Conservation (phyloP, 352 stramenopile genomes). For the Phytophthora ramorum region DNA sequence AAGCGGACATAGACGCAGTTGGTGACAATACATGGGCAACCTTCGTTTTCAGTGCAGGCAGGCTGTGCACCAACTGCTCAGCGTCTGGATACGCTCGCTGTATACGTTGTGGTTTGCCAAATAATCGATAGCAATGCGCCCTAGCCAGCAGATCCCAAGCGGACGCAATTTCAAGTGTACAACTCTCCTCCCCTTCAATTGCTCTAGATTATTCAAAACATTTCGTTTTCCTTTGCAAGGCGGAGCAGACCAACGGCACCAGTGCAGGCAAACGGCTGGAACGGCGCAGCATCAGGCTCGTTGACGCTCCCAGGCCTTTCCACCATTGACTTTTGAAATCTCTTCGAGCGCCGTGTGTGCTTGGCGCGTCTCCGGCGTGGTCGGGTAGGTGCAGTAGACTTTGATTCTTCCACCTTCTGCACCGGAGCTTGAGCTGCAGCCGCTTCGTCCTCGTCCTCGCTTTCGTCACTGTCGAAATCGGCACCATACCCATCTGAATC, state of each 20-base stretch:
- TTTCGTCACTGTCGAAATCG: slow-evolving; percentile 75
- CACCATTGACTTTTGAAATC: slow-evolving; percentile 30
- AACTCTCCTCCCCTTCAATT: not conserved
- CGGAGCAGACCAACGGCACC: slow-evolving; percentile 64
- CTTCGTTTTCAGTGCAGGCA: too few relatives aligned
- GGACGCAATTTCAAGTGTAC: too few relatives aligned
- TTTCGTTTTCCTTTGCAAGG: slow-evolving; percentile 77
- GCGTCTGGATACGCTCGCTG: too few relatives aligned
- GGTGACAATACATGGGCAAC: too few relatives aligned
- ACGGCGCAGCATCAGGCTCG: slow-evolving; percentile 32
- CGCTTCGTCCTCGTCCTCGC: slow-evolving; percentile 47
- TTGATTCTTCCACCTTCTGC: slow-evolving; percentile 29
- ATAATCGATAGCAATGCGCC: too few relatives aligned
- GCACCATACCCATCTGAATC: slow-evolving; percentile 67
- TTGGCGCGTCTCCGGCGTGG: slow-evolving; percentile 35
- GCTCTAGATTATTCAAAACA: slow-evolving; percentile 55
- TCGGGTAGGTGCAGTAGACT: slow-evolving; percentile 7
- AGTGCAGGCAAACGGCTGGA: slow-evolving; percentile 76
- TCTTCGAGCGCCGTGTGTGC: slow-evolving; percentile 32
- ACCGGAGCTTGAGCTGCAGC: slow-evolving; percentile 1
- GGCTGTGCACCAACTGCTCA: too few relatives aligned
- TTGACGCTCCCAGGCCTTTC: slow-evolving; percentile 19
- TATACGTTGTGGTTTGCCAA: too few relatives aligned
- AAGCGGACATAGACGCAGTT: too few relatives aligned
- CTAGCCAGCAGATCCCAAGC: too few relatives aligned